phyloP scores from a whole-genome alignment of 208 protist species.

The Trypanosoma congolense region DNA sequence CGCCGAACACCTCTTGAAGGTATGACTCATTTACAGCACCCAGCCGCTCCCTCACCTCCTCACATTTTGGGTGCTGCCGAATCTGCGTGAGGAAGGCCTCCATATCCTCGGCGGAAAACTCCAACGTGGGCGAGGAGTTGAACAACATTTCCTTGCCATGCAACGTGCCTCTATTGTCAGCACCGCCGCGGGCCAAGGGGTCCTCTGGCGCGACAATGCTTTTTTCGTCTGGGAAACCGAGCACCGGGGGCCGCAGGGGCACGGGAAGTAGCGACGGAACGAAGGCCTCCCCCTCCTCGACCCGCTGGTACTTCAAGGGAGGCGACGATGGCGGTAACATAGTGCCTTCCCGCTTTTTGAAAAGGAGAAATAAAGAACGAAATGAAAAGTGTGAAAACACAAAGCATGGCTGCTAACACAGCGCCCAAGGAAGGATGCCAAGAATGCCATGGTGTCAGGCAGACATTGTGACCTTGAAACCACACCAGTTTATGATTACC shows the following conservation, averaged over 20 bases:
- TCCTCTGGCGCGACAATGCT: constrained; percentile 11
- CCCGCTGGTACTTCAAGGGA: constrained; percentile 2
- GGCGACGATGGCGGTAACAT: not conserved
- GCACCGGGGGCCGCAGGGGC: constrained; percentile 12
- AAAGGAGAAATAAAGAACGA: not conserved
- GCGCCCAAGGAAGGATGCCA: too few species aligned
- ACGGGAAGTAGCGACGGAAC: constrained; percentile 15
- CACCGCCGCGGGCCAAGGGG: not conserved
- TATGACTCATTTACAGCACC: constrained; percentile 9
- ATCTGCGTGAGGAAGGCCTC: constrained; percentile 6
- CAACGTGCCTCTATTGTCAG: not conserved
- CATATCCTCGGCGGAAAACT: constrained; percentile 10
- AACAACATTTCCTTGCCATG: constrained; percentile 15
- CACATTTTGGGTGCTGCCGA: constrained; percentile 14
- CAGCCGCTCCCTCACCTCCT: constrained; percentile 5
- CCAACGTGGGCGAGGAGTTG: constrained; percentile 22
- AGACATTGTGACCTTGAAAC: too few species aligned
- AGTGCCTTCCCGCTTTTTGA: not conserved
- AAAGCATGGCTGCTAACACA: not conserved
- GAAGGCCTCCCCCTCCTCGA: constrained; percentile 7
- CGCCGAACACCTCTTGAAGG: constrained; percentile 25
- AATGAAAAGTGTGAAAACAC: not conserved
- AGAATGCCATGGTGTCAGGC: too few species aligned
- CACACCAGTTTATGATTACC: too few species aligned
- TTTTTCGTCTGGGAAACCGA: constrained; percentile 17